Base-by-base conservation (phyloP, 495 filamentous ascomycete genomes). In the Chlorociboria aeruginascens region DNA sequence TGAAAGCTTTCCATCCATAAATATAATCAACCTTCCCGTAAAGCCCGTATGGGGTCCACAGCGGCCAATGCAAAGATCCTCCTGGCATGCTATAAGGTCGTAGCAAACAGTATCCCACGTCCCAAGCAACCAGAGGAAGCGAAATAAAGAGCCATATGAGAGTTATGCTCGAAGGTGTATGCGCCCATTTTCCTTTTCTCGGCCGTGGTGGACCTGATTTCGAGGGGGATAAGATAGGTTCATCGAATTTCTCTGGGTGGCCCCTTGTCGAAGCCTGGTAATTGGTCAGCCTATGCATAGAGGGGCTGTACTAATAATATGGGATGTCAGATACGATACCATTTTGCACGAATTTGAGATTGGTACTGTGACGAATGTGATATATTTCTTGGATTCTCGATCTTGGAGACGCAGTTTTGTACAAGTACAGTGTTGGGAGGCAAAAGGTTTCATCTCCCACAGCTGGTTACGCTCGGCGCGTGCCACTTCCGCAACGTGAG, bases 71-170 rank as follows among this genome's bases (percentile, higher is more conserved):
- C 39, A 85, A 65, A 32, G 65, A 62, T 6, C 88, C 87, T 48
- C 86, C 85, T 0, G 82, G 77, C 87, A 97, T 93, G 40, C 76
- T 81, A 64, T 80, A 74, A 30, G 90, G 90, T 14, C 90, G 85
- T 37, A 89, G 65, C 30, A 95, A 65, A 34, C 94, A 78, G 67
- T 93, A 95, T 40, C 69, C 69, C 7, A 78, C 72, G 67, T 96
- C 90, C 89, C 89, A 93, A 38, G 71, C 52, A n/a, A 90, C 83
- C 46, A 89, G 68, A 3, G 89, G 87, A 3, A 90, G 66, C n/a
- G 86, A 89, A 44, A 89, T 30, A 40, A 74, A 53, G 20, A 95
- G 73, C 88, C 88, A 95, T 53, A 79, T 53, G 14, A 88, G 77
- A 17, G 79, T 71, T 7, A 79, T 58, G 14, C 69, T 68, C 13